Evolutionary conservation across 2,329 filamentous ascomycete genomes (phyloP).

Genomic region (Pseudogymnoascus sp.): DNA sequence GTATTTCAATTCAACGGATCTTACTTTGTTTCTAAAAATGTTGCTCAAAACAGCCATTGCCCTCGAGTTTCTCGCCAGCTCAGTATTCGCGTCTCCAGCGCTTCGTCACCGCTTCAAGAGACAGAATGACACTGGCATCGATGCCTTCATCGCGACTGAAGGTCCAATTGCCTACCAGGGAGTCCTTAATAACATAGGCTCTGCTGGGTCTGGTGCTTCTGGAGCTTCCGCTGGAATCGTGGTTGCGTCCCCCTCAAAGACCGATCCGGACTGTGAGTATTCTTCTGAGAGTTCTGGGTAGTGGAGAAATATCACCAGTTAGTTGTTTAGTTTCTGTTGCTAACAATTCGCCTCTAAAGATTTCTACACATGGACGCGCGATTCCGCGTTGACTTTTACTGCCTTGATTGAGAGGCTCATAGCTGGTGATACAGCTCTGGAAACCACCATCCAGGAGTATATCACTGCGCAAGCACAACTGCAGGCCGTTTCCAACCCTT

Average conservation of each 20-base stretch:
- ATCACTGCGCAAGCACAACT: constrained; percentile 55
- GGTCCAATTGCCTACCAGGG: background rate
- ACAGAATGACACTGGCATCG: background rate
- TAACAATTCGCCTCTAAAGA: constrained; percentile 37
- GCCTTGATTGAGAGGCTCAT: constrained; percentile 49
- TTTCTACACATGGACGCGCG: constrained; percentile 72
- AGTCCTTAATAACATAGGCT: background rate
- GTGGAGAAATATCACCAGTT: background rate
- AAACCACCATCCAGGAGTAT: constrained; percentile 54
- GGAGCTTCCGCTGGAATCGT: constrained; percentile 37
- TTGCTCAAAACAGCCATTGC: background rate
- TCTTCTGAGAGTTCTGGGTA: background rate
- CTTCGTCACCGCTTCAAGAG: background rate
- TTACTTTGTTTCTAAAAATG: background rate
- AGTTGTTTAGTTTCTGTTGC: background rate
- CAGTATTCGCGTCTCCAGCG: background rate
- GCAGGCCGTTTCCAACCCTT: constrained; percentile 51
- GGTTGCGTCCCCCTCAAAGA: constrained; percentile 48
- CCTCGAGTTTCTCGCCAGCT: constrained; percentile 4
- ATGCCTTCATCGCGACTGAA: background rate
- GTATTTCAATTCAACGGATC: background rate
- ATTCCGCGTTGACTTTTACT: constrained; percentile 64
- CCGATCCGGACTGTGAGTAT: constrained; percentile 45
- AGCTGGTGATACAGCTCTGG: constrained; percentile 48
- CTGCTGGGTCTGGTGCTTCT: background rate